Conservation (phyloP, 2,329 filamentous ascomycete species). For the Leptodontidium sp. region DNA sequence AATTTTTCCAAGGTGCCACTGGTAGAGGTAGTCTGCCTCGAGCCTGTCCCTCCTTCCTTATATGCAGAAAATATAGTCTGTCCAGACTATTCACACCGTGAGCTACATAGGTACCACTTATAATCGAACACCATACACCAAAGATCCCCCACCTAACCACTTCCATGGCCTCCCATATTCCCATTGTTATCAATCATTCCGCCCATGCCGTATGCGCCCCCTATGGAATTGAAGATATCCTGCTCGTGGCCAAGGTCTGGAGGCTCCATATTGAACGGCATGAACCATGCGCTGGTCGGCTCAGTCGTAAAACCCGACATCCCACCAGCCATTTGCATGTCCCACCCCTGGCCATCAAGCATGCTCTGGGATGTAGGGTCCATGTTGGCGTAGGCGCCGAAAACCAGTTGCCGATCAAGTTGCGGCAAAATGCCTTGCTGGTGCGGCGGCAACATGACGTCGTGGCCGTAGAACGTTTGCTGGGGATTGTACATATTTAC, state of each 20-base stretch:
- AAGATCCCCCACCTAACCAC: constrained; percentile 15
- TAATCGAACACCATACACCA: constrained; percentile 9
- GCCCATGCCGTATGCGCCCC: constrained; percentile 36
- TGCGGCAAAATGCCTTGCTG: constrained; percentile 66
- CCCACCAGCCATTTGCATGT: constrained; percentile 41
- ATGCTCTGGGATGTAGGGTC: constrained; percentile 50
- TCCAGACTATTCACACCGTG: not conserved
- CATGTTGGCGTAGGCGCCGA: constrained; percentile 71
- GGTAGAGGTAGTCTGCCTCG: not conserved
- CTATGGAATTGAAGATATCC: constrained; percentile 41
- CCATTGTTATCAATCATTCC: constrained; percentile 43
- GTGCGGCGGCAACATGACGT: constrained; percentile 62
- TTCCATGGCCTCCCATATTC: constrained; percentile 48
- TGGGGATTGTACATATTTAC: constrained; percentile 42
- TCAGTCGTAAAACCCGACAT: constrained; percentile 48
- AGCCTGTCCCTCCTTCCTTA: not conserved
- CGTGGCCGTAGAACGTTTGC: constrained; percentile 49
- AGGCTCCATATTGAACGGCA: constrained; percentile 91
- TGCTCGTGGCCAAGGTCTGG: constrained; percentile 64
- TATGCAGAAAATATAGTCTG: not conserved
- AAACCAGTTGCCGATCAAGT: constrained; percentile 79
- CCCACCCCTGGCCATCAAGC: constrained; percentile 42
- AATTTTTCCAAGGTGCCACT: not conserved
- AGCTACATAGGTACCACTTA: not conserved
- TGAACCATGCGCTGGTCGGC: constrained; percentile 80